Conservation (phyloP, 2,329 filamentous ascomycete species). For the Penicillium nordicum region DNA sequence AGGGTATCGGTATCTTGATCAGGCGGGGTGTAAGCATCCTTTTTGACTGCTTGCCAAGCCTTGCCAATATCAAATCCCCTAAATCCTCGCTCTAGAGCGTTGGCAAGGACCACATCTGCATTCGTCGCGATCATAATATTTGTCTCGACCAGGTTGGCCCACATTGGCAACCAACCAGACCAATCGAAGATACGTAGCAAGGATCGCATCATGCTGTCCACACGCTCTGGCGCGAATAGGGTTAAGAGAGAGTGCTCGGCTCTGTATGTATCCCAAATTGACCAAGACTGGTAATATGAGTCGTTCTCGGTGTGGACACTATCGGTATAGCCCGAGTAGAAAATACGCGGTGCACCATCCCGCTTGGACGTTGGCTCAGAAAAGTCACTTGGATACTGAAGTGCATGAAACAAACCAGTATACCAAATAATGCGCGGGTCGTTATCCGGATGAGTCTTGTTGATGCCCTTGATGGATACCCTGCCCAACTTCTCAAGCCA, state of each 20-base stretch:
- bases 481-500: conserved; percentile 49
- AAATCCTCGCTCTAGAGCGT: conserved; percentile 46
- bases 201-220: conserved; percentile 49
- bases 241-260: conserved; percentile 49
- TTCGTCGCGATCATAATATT: conserved; percentile 53
- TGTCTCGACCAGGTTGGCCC: conserved; percentile 50
- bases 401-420: conserved; percentile 46
- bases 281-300: conserved; percentile 52
- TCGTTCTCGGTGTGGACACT: conserved; percentile 42
- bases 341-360: conserved; percentile 24
- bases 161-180: conserved; percentile 48
- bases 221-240: conserved; percentile 46
- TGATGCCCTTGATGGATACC: conserved; percentile 44
- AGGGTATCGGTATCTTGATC: conserved; percentile 44
- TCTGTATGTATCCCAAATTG: conserved; percentile 51
- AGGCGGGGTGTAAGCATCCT: conserved; percentile 47
- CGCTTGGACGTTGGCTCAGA: conserved; percentile 41
- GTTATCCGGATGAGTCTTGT: conserved; percentile 40
- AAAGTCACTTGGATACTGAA: conserved; percentile 50
- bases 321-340: conserved; percentile 50
- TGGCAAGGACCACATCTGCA: conserved; percentile 49
- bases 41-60: conserved; percentile 45
- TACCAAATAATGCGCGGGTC: conserved; percentile 49
- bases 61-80: conserved; percentile 42
- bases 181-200: conserved; percentile 48